Conservation (phyloP, 129 eudicot genomes). For the Flaveria sonorensis region DNA sequence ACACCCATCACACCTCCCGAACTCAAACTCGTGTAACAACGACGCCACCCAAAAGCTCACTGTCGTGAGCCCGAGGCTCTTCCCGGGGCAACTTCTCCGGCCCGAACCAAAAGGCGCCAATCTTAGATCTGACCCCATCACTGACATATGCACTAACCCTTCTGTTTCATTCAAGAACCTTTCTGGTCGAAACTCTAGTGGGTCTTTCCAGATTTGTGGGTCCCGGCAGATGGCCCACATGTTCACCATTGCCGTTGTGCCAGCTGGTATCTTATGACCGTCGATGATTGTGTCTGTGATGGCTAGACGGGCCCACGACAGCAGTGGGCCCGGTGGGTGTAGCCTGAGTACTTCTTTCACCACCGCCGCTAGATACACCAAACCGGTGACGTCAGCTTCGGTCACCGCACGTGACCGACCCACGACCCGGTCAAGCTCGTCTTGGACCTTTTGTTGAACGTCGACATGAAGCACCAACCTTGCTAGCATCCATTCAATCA, state of each 20-base stretch:
- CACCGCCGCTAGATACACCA: conserved; percentile 72
- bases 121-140: conserved; percentile 70
- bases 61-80: conserved; percentile 63
- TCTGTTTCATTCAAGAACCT: conserved; percentile 43
- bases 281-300: conserved; percentile 60
- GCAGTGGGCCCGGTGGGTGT: conserved; percentile 92
- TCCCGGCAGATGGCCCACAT: conserved; percentile 94
- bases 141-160: conserved; percentile 47
- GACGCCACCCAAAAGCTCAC: conserved; percentile 82
- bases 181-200: conserved; percentile 66
- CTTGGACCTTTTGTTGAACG: conserved; percentile 63
- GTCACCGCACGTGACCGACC: conserved; percentile 69
- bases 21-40: conserved; percentile 69
- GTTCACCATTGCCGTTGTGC: conserved; percentile 89
- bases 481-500: conserved; percentile 92
- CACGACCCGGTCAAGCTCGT: conserved; percentile 64
- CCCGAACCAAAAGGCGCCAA: conserved; percentile 97
- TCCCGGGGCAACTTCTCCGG: conserved; percentile 83
- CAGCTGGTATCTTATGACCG: conserved; percentile 63
- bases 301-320: conserved; percentile 84
- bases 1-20: conserved; percentile 17
- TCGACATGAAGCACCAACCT: conserved; percentile 73
- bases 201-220: conserved; percentile 70
- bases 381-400: conserved; percentile 56
- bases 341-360: conserved; percentile 75